Conservation (phyloP, 208 protist genomes). For the Crithidia expoeki region DNA sequence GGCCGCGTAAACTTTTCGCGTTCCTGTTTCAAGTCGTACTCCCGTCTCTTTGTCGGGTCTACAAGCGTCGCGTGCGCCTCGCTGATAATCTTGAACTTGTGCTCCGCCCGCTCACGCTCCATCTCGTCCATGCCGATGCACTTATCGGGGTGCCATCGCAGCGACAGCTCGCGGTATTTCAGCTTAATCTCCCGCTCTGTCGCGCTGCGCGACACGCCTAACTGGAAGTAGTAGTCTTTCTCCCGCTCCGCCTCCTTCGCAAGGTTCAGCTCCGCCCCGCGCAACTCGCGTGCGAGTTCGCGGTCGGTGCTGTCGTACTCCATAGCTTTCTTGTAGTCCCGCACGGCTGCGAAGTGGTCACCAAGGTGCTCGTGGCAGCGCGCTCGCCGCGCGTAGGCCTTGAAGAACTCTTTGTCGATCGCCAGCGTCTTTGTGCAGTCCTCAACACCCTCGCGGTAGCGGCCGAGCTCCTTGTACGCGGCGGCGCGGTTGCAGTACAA, state of each 20-base stretch:
- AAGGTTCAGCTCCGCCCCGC: slow-evolving; percentile 64
- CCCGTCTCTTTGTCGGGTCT: slow-evolving; percentile 72
- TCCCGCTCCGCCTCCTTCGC: slow-evolving; percentile 81
- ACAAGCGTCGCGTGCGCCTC: slow-evolving; percentile 84
- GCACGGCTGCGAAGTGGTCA: slow-evolving; percentile 79
- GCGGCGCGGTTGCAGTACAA: slow-evolving; percentile 93
- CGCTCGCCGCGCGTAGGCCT: slow-evolving; percentile 89
- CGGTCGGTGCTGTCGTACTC: slow-evolving; percentile 70
- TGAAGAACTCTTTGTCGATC: slow-evolving; percentile 85
- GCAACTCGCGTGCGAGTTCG: slow-evolving; percentile 76
- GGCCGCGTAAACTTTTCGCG: slow-evolving; percentile 48
- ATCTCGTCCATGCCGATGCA: slow-evolving; percentile 67
- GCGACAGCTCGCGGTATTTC: slow-evolving; percentile 89
- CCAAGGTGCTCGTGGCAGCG: slow-evolving; percentile 84
- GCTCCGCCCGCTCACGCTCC: slow-evolving; percentile 79
- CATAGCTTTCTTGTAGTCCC: slow-evolving; percentile 86
- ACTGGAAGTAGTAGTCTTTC: slow-evolving; percentile 90
- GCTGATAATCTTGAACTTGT: slow-evolving; percentile 92
- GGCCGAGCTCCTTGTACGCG: slow-evolving; percentile 86
- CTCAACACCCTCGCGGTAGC: slow-evolving; percentile 86
- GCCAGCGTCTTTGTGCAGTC: slow-evolving; percentile 89
- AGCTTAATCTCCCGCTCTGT: slow-evolving; percentile 85
- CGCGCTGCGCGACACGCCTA: slow-evolving; percentile 69
- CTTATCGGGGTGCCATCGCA: slow-evolving; percentile 93
- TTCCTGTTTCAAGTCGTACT: slow-evolving; percentile 86